Percentiles rank a stretch among this genome's conserved stretches.
These are phyloP conservation scores for Amphicarpaea edgeworthii DNA, from an alignment of 306 rosid genomes.

Conservation along the genomic window DNA sequence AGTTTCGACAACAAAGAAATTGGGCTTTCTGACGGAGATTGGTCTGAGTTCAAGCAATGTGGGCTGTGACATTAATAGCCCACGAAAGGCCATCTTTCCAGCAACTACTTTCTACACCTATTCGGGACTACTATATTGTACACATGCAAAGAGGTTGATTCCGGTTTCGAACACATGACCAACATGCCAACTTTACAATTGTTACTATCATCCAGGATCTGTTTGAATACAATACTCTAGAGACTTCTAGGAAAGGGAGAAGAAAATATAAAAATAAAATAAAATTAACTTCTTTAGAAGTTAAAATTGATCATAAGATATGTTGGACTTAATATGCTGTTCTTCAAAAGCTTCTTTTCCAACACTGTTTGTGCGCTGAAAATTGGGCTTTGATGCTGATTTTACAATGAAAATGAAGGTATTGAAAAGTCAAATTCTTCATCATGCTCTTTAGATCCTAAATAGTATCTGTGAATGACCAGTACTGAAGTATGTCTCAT, in stretches of 20 bases:
- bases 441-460: conserved; percentile 20
- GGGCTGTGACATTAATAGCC: neutral
- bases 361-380: neutral
- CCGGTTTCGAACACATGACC: too few species aligned
- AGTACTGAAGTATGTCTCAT: conserved; percentile 2
- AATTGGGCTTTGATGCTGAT: conserved; percentile 33
- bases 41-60: neutral
- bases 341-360: conserved; percentile 13
- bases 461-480: neutral
- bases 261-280: too few species aligned
- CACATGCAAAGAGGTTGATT: too few species aligned
- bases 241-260: too few species aligned
- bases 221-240: too few species aligned
- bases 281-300: too few species aligned
- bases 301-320: too few species aligned
- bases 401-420: conserved; percentile 17
- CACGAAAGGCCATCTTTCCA: neutral
- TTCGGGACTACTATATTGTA: too few species aligned
- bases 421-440: conserved; percentile 35
- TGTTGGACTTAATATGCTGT: neutral
- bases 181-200: too few species aligned
- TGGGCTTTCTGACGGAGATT: neutral
- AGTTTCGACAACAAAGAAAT: neutral
- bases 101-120: too few species aligned
- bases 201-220: too few species aligned